phyloP scores from a whole-genome alignment of 1,284 basidiomycete genomes.

The Tylopilus orsonianus region DNA sequence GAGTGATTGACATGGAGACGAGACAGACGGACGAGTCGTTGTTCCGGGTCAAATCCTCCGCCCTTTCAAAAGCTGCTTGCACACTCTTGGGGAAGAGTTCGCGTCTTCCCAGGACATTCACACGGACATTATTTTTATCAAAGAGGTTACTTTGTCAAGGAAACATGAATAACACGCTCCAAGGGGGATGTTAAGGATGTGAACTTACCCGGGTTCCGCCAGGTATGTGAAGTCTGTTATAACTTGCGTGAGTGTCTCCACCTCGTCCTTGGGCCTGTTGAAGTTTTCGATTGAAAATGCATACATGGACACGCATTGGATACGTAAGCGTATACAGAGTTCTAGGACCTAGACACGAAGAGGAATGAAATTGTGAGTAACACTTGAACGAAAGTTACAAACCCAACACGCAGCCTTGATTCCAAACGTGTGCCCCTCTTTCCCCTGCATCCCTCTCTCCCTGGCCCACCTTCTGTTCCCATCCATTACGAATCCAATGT shows the following conservation, averaged over 20 bases:
- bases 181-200: neutral
- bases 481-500: slow-evolving; percentile 98
- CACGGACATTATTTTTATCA: slow-evolving; percentile 78
- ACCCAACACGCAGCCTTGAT: slow-evolving; percentile 85
- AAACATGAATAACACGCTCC: too few species aligned
- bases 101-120: slow-evolving; percentile 81
- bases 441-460: slow-evolving; percentile 59
- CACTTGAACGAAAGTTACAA: slow-evolving; percentile 79
- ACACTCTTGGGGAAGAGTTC: slow-evolving; percentile 81
- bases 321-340: slow-evolving; percentile 73
- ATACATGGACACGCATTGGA: slow-evolving; percentile 88
- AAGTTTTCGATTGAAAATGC: slow-evolving; percentile 99
- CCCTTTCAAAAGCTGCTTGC: slow-evolving; percentile 66
- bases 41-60: slow-evolving; percentile 77
- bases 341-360: slow-evolving; percentile 65
- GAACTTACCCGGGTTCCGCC: slow-evolving; percentile 78
- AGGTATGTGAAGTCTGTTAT: too few species aligned
- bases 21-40: slow-evolving; percentile 54
- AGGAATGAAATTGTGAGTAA: neutral
- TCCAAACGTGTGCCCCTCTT: slow-evolving; percentile 87
- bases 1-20: neutral
- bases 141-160: slow-evolving; percentile 62
- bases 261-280: slow-evolving; percentile 84
- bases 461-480: slow-evolving; percentile 94
- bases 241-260: slow-evolving; percentile 90